These are phyloP conservation scores for Hypoxylon sp. DNA, from an alignment of 2,329 filamentous ascomycete genomes.

Conservation along the genomic window DNA sequence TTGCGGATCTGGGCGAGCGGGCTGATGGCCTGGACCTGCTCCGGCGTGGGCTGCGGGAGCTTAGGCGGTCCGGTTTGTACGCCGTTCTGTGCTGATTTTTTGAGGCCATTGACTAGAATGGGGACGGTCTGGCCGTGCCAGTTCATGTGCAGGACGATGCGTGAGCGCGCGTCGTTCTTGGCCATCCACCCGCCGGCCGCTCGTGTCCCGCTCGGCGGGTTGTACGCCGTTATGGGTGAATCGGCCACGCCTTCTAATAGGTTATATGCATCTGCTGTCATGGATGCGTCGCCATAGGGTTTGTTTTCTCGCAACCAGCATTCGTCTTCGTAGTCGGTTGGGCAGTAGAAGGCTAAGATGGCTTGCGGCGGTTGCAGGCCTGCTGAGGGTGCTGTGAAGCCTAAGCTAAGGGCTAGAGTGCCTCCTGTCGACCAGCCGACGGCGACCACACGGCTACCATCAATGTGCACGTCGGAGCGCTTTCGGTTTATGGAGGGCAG, in stretches of 20 bases:
- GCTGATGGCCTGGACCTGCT: constrained; percentile 46
- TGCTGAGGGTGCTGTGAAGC: constrained; percentile 53
- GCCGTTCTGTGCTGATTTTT: constrained; percentile 1
- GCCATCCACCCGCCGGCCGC: constrained; percentile 47
- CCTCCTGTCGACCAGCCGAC: constrained; percentile 66
- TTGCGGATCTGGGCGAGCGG: constrained; percentile 53
- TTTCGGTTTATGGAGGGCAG: constrained; percentile 54
- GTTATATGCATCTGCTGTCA: constrained; percentile 42
- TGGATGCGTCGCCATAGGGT: constrained; percentile 24
- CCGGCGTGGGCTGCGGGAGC: constrained; percentile 33
- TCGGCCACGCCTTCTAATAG: constrained; percentile 50
- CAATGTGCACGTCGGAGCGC: constrained; percentile 44
- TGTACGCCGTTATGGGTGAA: constrained; percentile 42
- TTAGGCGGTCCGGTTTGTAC: constrained; percentile 19
- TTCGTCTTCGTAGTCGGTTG: constrained; percentile 36
- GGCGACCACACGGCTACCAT: constrained; percentile 54
- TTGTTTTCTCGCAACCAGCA: constrained; percentile 31
- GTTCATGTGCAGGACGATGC: constrained; percentile 61
- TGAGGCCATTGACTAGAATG: constrained; percentile 55
- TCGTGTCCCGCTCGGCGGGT: constrained; percentile 14
- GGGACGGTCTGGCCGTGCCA: constrained; percentile 58
- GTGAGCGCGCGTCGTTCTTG: constrained; percentile 55
- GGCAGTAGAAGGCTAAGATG: constrained; percentile 62
- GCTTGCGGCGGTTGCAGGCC: constrained; percentile 58
- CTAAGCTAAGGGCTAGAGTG: constrained; percentile 61